Conservation (phyloP, 148 eudicot genomes). For the Vaccinium myrtillus region DNA sequence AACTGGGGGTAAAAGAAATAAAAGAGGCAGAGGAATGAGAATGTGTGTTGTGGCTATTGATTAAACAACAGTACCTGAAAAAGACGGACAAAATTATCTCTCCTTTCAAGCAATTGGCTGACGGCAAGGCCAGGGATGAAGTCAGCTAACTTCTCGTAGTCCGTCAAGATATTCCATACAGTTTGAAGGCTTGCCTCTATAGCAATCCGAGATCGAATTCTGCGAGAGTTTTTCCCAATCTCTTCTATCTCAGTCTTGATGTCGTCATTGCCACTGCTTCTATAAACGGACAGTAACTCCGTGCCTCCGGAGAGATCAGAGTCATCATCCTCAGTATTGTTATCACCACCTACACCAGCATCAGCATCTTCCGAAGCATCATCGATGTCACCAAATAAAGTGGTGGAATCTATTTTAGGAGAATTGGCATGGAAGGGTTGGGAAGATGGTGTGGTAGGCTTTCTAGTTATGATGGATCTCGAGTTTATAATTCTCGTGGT, state of each 20-base stretch:
- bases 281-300: not conserved
- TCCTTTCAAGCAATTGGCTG: conserved; percentile 54
- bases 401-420: not conserved
- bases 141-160: conserved; percentile 63
- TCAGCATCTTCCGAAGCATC: conserved; percentile 9
- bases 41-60: not conserved
- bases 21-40: not conserved
- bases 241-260: conserved; percentile 39
- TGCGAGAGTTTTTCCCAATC: conserved; percentile 46
- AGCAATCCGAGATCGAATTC: conserved; percentile 40
- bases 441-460: not conserved
- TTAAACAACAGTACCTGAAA: conserved; percentile 44
- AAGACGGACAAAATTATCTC: conserved; percentile 51
- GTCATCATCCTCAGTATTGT: not conserved
- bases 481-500: conserved; percentile 6
- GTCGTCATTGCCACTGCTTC: not conserved
- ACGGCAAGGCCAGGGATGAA: conserved; percentile 66
- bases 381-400: conserved; percentile 2
- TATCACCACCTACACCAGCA: conserved; percentile 7
- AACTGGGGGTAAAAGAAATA: not conserved
- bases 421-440: not conserved
- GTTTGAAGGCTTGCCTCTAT: conserved; percentile 46
- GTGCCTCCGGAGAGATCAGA: not conserved
- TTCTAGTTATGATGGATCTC: not conserved
- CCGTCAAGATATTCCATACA: conserved; percentile 62